Evolutionary conservation across 2,329 filamentous ascomycete genomes (phyloP), one percentile per base, ranked within the genome.

Genomic region (Aspergillus fructus): DNA sequence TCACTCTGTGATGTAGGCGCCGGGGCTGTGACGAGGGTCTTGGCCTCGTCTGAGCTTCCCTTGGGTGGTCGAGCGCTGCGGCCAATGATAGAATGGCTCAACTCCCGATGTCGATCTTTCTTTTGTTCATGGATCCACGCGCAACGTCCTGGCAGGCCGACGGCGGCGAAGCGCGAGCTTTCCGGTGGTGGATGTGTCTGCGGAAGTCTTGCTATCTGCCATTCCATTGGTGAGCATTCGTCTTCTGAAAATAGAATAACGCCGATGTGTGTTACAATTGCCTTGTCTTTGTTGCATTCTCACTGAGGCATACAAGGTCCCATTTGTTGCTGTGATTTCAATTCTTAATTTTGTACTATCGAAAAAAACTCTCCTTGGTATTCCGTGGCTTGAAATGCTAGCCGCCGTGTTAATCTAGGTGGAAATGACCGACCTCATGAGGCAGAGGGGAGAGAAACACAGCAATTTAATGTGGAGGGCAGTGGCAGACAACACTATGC

Each of bases 1-100:
- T 56, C 51, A 59, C 55, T 40, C 40, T 59, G 61, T 59, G 61
- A 62, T 61, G 41, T 53, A 51, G 50, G 61, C 53, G 58, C 52
- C 50, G 56, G 46, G 37, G 33, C 42, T 55, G 59, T 62, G 61
- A 62, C 53, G 49, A 51, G 43, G 43, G 54, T 54, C 59, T 60
- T 61, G 56, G 56, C 59, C 42, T 37, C 39, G 41, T 27, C 15
- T 5, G 30, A 15, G 15, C 30, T 23, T 27, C 7, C 30, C 30
- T 42, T 39, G 45, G 23, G 24, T 49, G 43, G 48, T 48, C 37
- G 41, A 43, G 39, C 13, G 23, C 40, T 27, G 27, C 47, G 51
- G 37, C 60, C 59, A 62, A 62, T 61, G 34, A 39, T 21, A 17
- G 9, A 15, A 34, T 15, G 15, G n/a, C 11, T 21, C 23, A 42